phyloP scores from a whole-genome alignment of 2,329 filamentous ascomycete genomes.

The Stemphylium lycopersici region DNA sequence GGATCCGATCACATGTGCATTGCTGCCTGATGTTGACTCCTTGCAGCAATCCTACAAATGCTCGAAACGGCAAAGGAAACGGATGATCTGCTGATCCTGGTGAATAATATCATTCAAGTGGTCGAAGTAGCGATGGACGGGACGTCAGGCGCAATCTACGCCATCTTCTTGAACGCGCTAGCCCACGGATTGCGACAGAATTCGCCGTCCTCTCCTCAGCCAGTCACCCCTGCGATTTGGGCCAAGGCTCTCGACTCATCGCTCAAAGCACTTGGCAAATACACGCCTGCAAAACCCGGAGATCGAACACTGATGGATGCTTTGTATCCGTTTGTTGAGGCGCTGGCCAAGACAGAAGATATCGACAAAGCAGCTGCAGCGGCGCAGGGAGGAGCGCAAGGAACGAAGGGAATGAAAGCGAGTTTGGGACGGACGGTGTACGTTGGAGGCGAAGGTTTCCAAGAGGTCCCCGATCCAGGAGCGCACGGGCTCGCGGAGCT shows the following conservation, averaged over 20 bases:
- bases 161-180: conserved; percentile 89
- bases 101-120: conserved; percentile 66
- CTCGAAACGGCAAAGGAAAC: conserved; percentile 53
- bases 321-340: conserved; percentile 82
- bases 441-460: conserved; percentile 73
- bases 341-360: conserved; percentile 68
- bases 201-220: conserved; percentile 53
- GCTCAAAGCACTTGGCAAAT: conserved; percentile 68
- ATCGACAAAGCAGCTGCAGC: conserved; percentile 76
- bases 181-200: conserved; percentile 69
- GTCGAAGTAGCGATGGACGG: conserved; percentile 76
- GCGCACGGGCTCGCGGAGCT: conserved; percentile 83
- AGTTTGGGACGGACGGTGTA: conserved; percentile 85
- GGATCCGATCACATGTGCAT: conserved; percentile 41
- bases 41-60: conserved; percentile 51
- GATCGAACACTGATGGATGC: conserved; percentile 93
- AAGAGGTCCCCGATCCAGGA: conserved; percentile 75
- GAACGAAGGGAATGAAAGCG: conserved; percentile 90
- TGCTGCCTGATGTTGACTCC: conserved; percentile 31
- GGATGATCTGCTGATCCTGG: conserved; percentile 64
- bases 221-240: conserved; percentile 61
- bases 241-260: conserved; percentile 73
- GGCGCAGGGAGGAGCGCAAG: conserved; percentile 75
- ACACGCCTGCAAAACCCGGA: conserved; percentile 87
- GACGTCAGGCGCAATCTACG: conserved; percentile 77